These are phyloP conservation scores for Sabuloglossum arenarium DNA, from an alignment of 495 filamentous ascomycete species.

Conservation along the genomic window DNA sequence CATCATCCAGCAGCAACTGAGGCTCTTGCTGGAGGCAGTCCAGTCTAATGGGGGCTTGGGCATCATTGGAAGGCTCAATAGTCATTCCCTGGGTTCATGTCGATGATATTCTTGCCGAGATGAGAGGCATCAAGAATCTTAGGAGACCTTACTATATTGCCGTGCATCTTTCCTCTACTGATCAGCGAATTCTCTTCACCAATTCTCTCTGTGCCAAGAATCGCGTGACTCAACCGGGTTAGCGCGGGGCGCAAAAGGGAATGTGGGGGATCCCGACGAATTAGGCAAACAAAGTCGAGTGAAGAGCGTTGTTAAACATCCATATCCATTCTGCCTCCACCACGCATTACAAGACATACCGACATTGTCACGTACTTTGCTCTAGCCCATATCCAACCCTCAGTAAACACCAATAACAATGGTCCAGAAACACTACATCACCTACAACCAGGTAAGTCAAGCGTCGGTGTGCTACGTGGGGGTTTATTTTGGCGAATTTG, in stretches of 20 bases:
- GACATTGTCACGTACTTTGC: not conserved
- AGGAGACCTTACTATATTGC: too few species aligned
- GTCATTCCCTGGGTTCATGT: too few species aligned
- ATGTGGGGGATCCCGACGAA: not conserved
- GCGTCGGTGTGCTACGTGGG: not conserved
- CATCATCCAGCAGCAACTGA: too few species aligned
- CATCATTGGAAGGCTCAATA: too few species aligned
- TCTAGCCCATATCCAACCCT: not conserved
- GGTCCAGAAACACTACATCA: conserved; percentile 81
- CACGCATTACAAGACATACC: not conserved
- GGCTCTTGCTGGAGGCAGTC: too few species aligned
- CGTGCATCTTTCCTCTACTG: too few species aligned
- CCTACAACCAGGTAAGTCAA: conserved; percentile 69
- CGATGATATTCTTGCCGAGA: too few species aligned
- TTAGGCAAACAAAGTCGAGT: not conserved
- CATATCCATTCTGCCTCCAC: not conserved
- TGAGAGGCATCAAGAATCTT: too few species aligned
- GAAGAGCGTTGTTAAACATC: too few species aligned
- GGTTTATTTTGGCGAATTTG: not conserved
- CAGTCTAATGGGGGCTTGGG: too few species aligned
- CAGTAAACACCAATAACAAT: conserved; percentile 25
- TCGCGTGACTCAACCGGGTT: not conserved
- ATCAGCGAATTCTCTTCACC: too few species aligned
- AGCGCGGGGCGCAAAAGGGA: not conserved
- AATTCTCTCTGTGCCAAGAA: too few species aligned